Evolutionary conservation across 208 protist species (phyloP).

Genomic region (Leishmania martiniquensis): DNA sequence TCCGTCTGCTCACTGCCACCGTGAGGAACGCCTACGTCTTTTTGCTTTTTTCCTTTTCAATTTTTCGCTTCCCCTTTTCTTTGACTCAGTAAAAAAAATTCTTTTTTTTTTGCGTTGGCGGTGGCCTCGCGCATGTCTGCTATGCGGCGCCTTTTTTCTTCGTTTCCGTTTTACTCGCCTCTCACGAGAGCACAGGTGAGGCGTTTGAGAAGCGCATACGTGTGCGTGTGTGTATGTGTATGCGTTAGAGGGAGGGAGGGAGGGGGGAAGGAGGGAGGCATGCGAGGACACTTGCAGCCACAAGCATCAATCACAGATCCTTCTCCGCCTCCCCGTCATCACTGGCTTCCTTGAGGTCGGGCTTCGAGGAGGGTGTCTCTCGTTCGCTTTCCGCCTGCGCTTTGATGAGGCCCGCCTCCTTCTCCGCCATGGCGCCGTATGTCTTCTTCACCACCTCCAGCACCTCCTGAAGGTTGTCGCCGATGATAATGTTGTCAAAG

Average conservation of each 20-base stretch:
- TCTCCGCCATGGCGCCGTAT: conserved; percentile 31
- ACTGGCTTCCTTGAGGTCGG: not conserved
- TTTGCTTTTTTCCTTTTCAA: not conserved
- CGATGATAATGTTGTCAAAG: conserved; percentile 96
- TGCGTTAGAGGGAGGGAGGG: no score
- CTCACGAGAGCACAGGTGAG: no score
- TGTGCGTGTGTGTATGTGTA: no score
- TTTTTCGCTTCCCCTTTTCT: not conserved
- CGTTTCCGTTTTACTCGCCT: no score
- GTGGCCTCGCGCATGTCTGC: no score
- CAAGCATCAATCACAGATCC: not conserved
- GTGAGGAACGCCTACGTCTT: not conserved
- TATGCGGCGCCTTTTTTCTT: no score
- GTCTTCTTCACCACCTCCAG: conserved; percentile 37
- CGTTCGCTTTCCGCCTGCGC: not conserved
- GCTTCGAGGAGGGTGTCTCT: no score
- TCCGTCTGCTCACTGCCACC: not conserved
- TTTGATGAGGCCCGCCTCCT: conserved; percentile 19
- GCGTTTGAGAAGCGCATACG: no score
- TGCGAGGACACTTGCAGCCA: no score
- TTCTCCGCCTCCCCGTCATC: not conserved
- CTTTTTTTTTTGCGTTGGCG: no score
- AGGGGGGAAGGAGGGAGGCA: not conserved
- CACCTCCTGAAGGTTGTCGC: conserved; percentile 89
- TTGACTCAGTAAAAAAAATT: not conserved